These are phyloP conservation scores for Chaetomium olivaceum DNA, from an alignment of 2,329 filamentous ascomycete species.

Conservation along the genomic window DNA sequence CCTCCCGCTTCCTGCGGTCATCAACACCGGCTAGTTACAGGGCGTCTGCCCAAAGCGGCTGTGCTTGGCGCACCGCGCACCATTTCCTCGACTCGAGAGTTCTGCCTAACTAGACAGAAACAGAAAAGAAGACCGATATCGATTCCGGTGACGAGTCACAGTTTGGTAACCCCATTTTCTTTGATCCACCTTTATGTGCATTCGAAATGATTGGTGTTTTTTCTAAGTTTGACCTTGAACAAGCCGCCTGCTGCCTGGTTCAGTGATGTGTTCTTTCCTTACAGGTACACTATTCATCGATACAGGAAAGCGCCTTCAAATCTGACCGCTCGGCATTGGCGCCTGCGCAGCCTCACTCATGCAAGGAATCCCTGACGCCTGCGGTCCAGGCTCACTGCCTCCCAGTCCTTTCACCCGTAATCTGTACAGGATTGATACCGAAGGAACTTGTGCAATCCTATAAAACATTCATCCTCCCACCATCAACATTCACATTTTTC, in stretches of 20 bases:
- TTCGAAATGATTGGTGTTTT: neutral
- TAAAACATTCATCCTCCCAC: neutral
- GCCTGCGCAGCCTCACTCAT: neutral
- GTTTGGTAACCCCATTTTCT: neutral
- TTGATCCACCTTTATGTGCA: neutral
- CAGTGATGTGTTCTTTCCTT: slow-evolving; percentile 2
- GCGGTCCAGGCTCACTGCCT: neutral
- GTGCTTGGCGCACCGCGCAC: slow-evolving; percentile 9
- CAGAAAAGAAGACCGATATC: neutral
- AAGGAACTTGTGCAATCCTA: neutral
- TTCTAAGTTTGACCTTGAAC: neutral
- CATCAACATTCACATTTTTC: neutral
- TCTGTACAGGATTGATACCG: neutral
- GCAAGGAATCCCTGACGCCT: neutral
- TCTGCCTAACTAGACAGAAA: slow-evolving; percentile 9
- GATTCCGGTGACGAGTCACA: slow-evolving; percentile 4
- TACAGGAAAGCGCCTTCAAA: neutral
- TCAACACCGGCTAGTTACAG: neutral
- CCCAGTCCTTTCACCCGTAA: neutral
- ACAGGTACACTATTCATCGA: too few species aligned
- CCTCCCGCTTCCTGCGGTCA: neutral
- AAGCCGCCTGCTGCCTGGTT: neutral
- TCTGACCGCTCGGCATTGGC: neutral
- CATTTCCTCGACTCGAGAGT: neutral
- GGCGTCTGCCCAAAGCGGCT: slow-evolving; percentile 8